Base-by-base conservation (phyloP, 106 monocot genomes). In the Acanthochlamys bracteata region DNA sequence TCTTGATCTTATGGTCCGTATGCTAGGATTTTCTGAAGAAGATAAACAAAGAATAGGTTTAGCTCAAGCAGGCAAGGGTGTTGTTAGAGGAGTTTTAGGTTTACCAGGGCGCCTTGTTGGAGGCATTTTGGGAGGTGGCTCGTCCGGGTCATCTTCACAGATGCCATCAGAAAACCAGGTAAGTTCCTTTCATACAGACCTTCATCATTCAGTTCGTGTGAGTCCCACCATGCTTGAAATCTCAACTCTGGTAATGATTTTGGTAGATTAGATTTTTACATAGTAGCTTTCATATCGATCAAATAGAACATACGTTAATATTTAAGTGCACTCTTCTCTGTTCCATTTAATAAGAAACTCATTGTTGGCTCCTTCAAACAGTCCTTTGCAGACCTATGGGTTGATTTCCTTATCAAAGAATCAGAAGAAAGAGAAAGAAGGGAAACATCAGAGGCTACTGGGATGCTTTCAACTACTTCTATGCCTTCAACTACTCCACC, bases 361-460 rank as follows among this genome's bases (percentile, higher is more conserved):
- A 4, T 61, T 33, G 14, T 61, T 12, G 17, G 39, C 57, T 66
- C 24, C 52, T 21, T 61, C 20, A 24, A 49, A 14, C 84, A 98
- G 85, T 98, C 98, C 11, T 98, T 98, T 71, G 81, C 98, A 60
- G 98, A 92, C 57, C 75, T 98, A 13, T 98, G 98, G 98, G 98
- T 98, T 73, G 98, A 98, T 70, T 98, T 92, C 66, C 92, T 98
- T 75, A 84, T 98, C 73, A 98, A 98, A 67, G 92, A 88, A 71
- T 78, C 80, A 0, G 92, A 92, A 69, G 88, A 92, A 74, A 83
- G 86, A 79, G 98, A 83, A 58, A 88, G 73, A 73, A 69, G 82
- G 67, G 88, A 84, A 73, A 65, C 69, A 17, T 70, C 80, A 9
- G 85, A 80, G 42, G 72, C 79, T 59, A 53, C 73, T 24, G 53